These are phyloP conservation scores for Verticillium nubilum DNA, from an alignment of 2,329 filamentous ascomycete species.

Conservation along the genomic window DNA sequence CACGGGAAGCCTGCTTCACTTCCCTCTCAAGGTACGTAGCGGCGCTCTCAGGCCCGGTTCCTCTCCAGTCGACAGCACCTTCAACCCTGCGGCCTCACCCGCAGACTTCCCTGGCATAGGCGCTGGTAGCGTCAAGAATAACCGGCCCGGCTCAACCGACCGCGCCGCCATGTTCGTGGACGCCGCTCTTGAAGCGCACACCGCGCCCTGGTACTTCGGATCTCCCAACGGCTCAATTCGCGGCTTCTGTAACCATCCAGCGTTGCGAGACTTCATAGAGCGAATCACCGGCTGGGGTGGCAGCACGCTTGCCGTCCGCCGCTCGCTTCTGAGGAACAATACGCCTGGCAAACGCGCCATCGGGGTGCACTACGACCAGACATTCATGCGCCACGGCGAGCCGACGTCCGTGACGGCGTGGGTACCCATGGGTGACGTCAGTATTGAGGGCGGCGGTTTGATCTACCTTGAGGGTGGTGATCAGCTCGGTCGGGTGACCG, in stretches of 20 bases:
- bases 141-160: conserved; percentile 36
- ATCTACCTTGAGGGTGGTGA: conserved; percentile 51
- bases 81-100: conserved; percentile 25
- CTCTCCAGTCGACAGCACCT: conserved; percentile 46
- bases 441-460: conserved; percentile 48
- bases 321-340: conserved; percentile 51
- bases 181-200: too few species aligned
- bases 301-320: conserved; percentile 28
- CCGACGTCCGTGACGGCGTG: conserved; percentile 50
- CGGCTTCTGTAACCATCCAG: conserved; percentile 46
- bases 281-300: conserved; percentile 49
- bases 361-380: conserved; percentile 57
- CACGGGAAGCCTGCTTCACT: conserved; percentile 47
- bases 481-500: conserved; percentile 28
- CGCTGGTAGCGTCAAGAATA: too few species aligned
- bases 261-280: conserved; percentile 41
- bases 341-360: conserved; percentile 51
- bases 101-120: too few species aligned
- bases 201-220: too few species aligned
- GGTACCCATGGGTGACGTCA: conserved; percentile 50
- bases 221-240: too few species aligned
- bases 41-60: conserved; percentile 50
- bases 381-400: conserved; percentile 49
- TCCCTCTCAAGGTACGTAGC: conserved; percentile 49
- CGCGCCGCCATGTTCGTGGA: too few species aligned